These are phyloP conservation scores for Trichoderma sp. DNA, from an alignment of 2,329 filamentous ascomycete species.

Conservation along the genomic window DNA sequence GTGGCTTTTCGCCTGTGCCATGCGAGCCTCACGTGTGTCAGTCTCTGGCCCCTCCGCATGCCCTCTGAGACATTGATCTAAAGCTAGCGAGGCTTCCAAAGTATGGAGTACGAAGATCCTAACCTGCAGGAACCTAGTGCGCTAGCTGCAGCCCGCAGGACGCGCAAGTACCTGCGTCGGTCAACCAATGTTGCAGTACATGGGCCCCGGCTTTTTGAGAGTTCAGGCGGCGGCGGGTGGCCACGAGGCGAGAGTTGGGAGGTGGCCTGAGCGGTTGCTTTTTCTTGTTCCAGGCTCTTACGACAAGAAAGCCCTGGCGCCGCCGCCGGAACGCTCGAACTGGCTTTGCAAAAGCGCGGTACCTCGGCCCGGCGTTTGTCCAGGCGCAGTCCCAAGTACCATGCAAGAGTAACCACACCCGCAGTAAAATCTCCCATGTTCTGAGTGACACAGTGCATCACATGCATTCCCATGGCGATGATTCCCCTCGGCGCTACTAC, in stretches of 20 bases:
- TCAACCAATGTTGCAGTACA: neutral
- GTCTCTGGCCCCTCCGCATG: neutral
- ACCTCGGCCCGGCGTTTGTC: neutral
- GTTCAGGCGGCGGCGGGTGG: slow-evolving; percentile 4
- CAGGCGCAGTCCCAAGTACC: neutral
- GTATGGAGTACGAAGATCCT: slow-evolving; percentile 15
- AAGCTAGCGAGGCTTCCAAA: neutral
- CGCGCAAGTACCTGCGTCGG: slow-evolving; percentile 9
- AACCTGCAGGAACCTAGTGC: slow-evolving; percentile 4
- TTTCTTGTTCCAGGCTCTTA: neutral
- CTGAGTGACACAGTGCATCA: neutral
- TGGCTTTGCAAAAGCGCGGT: neutral
- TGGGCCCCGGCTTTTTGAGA: neutral
- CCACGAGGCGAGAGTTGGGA: slow-evolving; percentile 9
- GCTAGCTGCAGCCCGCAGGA: neutral
- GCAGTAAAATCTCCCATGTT: neutral
- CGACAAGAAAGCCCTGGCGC: neutral
- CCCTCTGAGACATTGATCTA: slow-evolving; percentile 1
- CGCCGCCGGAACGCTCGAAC: neutral
- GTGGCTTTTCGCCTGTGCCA: neutral
- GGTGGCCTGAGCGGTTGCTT: slow-evolving; percentile 3
- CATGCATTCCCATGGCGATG: neutral
- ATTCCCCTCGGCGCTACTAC: neutral
- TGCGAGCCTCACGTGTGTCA: neutral
- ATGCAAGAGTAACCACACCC: neutral